Percentiles rank a stretch among this genome's conserved stretches.
Conservation (phyloP, 495 filamentous ascomycete genomes). For the Talaromyces proteolyticus region DNA sequence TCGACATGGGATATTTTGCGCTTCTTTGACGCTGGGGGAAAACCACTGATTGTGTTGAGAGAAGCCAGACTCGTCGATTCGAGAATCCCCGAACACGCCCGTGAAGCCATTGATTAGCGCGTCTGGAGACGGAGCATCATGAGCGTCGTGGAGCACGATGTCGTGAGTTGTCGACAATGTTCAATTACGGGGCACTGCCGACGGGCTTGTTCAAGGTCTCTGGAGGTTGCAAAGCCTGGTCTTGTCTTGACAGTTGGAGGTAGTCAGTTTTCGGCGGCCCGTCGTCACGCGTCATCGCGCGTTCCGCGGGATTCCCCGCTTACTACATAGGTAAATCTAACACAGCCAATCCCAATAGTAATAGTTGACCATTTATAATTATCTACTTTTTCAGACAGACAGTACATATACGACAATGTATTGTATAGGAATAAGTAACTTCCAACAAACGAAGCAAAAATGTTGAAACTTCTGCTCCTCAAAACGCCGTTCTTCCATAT, state of each 20-base stretch:
- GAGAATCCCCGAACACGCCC: conserved; percentile 21
- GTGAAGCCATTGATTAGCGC: conserved; percentile 29
- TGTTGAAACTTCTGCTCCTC: conserved; percentile 42
- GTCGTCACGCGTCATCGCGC: not conserved
- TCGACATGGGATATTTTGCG: conserved; percentile 22
- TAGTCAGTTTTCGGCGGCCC: not conserved
- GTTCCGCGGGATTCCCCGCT: too few species aligned
- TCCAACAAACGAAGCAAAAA: conserved; percentile 1
- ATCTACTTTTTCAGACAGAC: too few species aligned
- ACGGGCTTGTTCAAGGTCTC: too few species aligned
- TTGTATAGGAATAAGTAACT: not conserved
- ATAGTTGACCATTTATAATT: too few species aligned
- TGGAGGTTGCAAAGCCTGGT: too few species aligned
- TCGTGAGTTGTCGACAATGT: not conserved
- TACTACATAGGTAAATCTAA: too few species aligned
- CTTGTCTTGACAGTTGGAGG: too few species aligned
- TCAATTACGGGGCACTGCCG: too few species aligned
- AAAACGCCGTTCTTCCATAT: conserved; percentile 42
- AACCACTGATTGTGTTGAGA: conserved; percentile 26
- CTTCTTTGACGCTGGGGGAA: conserved; percentile 23
- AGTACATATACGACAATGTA: too few species aligned
- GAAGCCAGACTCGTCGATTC: conserved; percentile 27
- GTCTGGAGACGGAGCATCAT: not conserved
- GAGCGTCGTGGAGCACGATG: not conserved
- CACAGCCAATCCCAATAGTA: too few species aligned